Conservation (phyloP, 169 alveolate species). For the Plasmodium knowlesi region DNA sequence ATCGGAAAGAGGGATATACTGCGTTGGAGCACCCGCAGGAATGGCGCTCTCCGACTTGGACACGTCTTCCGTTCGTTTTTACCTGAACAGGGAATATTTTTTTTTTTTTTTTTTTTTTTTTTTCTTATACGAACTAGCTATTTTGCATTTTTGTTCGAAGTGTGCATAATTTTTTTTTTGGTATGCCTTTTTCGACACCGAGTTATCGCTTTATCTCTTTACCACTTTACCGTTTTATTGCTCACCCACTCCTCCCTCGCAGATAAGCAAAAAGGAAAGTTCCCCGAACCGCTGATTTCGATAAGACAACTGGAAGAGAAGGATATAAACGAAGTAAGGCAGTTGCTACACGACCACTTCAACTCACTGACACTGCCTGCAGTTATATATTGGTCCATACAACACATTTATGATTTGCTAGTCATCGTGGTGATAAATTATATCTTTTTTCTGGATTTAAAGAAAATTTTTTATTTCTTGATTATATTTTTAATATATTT, state of each 20-base stretch:
- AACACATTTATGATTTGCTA: constrained; percentile 83
- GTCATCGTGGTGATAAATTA: constrained; percentile 81
- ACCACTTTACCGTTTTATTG: background rate
- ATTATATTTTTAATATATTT: constrained; percentile 85
- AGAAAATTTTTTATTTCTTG: constrained; percentile 80
- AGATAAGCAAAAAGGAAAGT: constrained; percentile 59
- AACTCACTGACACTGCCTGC: constrained; percentile 84
- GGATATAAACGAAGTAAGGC: constrained; percentile 79
- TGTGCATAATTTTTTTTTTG: background rate
- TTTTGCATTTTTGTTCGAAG: background rate
- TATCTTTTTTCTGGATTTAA: constrained; percentile 81
- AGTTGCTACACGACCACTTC: constrained; percentile 82
- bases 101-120: constrained; percentile 22
- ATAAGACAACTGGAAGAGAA: constrained; percentile 71
- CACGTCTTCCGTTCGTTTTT: background rate
- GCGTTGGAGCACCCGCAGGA: background rate
- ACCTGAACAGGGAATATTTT: background rate
- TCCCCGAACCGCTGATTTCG: constrained; percentile 44
- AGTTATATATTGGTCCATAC: constrained; percentile 85
- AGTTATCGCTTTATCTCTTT: background rate
- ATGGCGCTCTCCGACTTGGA: background rate
- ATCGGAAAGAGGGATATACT: background rate
- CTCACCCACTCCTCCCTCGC: background rate
- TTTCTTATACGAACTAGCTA: background rate
- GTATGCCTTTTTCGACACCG: background rate